A percentile compares a stretch with the other conserved stretches of the same genome.
Evolutionary conservation across 1,284 basidiomycete species (phyloP).

Genomic region (Exobasidium cylindrosporum): DNA sequence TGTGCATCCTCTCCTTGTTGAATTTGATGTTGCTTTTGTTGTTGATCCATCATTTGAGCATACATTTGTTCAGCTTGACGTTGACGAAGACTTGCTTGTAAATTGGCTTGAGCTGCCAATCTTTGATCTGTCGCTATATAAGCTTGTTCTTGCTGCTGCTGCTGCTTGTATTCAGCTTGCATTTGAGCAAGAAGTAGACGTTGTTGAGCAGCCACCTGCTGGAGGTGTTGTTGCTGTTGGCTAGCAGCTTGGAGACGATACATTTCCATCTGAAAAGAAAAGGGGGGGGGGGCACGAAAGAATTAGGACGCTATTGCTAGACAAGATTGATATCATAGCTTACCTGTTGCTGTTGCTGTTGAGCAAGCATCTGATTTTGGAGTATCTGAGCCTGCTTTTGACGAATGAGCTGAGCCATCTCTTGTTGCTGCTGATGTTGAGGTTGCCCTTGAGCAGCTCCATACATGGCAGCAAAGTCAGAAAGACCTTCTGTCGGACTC

Average conservation of each 20-base stretch:
- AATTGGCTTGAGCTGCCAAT: slow-evolving; percentile 41
- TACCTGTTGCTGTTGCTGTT: slow-evolving; percentile 28
- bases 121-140: slow-evolving; percentile 38
- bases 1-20: slow-evolving; percentile 9
- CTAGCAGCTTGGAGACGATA: slow-evolving; percentile 30
- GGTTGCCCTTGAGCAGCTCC: slow-evolving; percentile 24
- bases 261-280: not conserved
- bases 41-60: slow-evolving; percentile 18
- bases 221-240: slow-evolving; percentile 31
- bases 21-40: slow-evolving; percentile 17
- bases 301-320: no score
- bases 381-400: slow-evolving; percentile 31
- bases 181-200: slow-evolving; percentile 41
- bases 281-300: not conserved
- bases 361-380: slow-evolving; percentile 28
- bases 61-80: slow-evolving; percentile 41
- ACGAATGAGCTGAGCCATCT: slow-evolving; percentile 9
- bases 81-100: slow-evolving; percentile 43
- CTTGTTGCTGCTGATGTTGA: slow-evolving; percentile 7
- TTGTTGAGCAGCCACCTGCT: slow-evolving; percentile 28
- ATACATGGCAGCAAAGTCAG: slow-evolving; percentile 21
- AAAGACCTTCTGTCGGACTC: slow-evolving; percentile 11
- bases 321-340: slow-evolving; percentile 3
- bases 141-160: slow-evolving; percentile 18
- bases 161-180: slow-evolving; percentile 30